Base-by-base conservation (phyloP, 805 yeast species). In the Candida maris region DNA sequence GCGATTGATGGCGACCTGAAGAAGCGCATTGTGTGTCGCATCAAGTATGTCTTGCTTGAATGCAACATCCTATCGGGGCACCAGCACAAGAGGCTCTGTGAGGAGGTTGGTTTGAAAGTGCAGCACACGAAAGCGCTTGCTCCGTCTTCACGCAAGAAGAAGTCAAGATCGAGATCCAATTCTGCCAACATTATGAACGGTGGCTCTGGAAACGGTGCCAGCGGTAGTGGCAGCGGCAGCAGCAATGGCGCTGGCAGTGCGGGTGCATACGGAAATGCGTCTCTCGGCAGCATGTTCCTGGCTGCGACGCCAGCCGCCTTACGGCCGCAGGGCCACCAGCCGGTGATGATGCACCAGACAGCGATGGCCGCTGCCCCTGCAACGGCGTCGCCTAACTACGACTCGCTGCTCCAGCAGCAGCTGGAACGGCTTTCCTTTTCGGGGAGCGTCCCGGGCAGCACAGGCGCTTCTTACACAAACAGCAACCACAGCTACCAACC, bases 11-110 rank as follows among this genome's bases (percentile, higher is more conserved):
- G 66, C 17, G 75, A 70, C 28, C 62, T 73, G 40, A 80, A 81
- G 39, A 74, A 71, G 41, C 75, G 72, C 39, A 71, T 86, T 4
- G 60, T 77, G 16, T 65, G 68, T 34, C 83, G 80, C 57, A 79
- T 85, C 14, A 74, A 86, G 42, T 65, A 71, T 30, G 74, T 80
- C 5, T 64, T 89, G 39, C 62, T 78, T 27, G 83, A 81, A 32
- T 59, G 74, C 50, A 77, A 75, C 39, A 69, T 81, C 25, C 50
- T 67, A 30, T 65, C 72, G 19, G 67, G 62, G 34, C 95, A 85
- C 56, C 85, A 83, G 23, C 85, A 86, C 61, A 85, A 85, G 54
- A 78, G 95, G 46, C 67, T 93, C 39, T 75, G 89, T 73, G 97
- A 91, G 49, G 97, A 91, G 59, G 91, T 88, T 44, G 97, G 97